Percentiles rank a stretch among this genome's conserved stretches.
Evolutionary conservation across 139 green algal genomes (phyloP).

Genomic region (Spirogloea muscicola): DNA sequence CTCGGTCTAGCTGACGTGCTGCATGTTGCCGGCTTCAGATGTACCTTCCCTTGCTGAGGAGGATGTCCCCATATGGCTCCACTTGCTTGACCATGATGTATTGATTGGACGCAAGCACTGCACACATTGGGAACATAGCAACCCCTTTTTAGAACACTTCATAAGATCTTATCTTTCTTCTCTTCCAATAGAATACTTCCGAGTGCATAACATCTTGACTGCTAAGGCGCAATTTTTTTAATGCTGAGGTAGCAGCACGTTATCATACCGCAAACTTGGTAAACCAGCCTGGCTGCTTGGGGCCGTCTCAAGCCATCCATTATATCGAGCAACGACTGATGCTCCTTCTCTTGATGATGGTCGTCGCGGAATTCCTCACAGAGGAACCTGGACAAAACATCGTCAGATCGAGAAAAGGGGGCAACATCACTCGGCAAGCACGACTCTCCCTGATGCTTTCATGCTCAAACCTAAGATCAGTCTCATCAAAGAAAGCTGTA

Average conservation of each 20-base stretch:
- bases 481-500: no score
- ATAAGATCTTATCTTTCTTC: not conserved
- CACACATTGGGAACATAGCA: not conserved
- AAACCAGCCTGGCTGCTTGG: conserved; percentile 17
- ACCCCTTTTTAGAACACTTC: not conserved
- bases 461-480: no score
- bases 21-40: no score
- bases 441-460: no score
- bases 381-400: conserved; percentile 11
- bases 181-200: not conserved
- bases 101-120: conserved; percentile 16
- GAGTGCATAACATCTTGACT: conserved; percentile 4
- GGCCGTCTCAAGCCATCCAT: not conserved
- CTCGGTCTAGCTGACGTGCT: no score
- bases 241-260: conserved; percentile 1
- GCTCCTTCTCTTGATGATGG: not conserved
- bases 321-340: conserved; percentile 4
- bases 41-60: not conserved
- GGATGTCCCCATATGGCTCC: conserved; percentile 26
- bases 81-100: conserved; percentile 11
- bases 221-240: not conserved
- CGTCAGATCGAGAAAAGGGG: no score
- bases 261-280: conserved; percentile 10
- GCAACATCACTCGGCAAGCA: no score
- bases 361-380: conserved; percentile 10